A percentile compares a stretch with the other conserved stretches of the same genome.
Conservation (phyloP, 2,329 filamentous ascomycete genomes). For the Diaporthe longicolla region DNA sequence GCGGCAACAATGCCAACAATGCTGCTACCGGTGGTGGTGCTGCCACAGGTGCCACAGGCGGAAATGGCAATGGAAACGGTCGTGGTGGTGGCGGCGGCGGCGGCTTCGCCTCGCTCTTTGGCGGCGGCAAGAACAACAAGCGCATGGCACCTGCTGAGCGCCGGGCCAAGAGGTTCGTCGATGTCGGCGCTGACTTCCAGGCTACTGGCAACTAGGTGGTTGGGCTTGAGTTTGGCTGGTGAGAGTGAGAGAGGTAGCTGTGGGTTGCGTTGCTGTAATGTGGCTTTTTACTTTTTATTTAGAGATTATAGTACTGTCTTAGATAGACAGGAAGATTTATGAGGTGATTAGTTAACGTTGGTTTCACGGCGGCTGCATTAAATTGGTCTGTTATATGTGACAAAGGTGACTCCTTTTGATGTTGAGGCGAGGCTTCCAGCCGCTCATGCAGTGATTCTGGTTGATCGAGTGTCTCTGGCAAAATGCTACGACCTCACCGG, state of each 20-base stretch:
- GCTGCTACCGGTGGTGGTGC: not conserved
- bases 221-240: not conserved
- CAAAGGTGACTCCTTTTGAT: no score
- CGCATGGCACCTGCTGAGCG: slow-evolving; percentile 18
- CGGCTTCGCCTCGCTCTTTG: not conserved
- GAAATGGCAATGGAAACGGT: not conserved
- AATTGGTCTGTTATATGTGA: not conserved
- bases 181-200: slow-evolving; percentile 17
- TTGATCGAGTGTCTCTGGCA: no score
- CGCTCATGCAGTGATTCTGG: no score
- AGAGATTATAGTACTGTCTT: slow-evolving; percentile 13
- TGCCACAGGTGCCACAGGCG: not conserved
- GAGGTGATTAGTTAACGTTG: slow-evolving; percentile 9
- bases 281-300: not conserved
- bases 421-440: no score
- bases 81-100: not conserved
- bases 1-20: not conserved
- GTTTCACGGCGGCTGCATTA: not conserved
- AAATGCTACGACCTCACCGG: no score
- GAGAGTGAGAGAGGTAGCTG: not conserved
- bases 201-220: slow-evolving; percentile 1
- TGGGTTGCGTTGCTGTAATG: slow-evolving; percentile 15
- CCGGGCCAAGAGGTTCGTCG: slow-evolving; percentile 26
- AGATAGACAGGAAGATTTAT: slow-evolving; percentile 9
- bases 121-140: slow-evolving; percentile 25